A percentile compares a stretch with the other conserved stretches of the same genome.
These are phyloP conservation scores for Cyclotella distinguenda DNA, from an alignment of 108 stramenopile species.

Conservation along the genomic window DNA sequence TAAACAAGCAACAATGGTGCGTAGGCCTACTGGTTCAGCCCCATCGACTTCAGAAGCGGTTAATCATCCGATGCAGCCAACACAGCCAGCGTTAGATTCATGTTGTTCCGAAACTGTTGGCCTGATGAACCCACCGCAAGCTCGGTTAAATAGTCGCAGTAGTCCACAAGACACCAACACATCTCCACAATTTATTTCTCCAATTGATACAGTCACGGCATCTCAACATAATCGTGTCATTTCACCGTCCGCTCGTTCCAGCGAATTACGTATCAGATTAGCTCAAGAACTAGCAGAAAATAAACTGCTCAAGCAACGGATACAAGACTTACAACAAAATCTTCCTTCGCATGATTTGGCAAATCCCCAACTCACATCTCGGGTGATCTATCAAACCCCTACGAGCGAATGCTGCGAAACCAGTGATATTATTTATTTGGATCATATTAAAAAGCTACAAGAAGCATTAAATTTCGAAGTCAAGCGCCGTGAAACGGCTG, in stretches of 20 bases:
- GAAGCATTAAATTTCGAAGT: neutral
- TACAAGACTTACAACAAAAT: conserved; percentile 10
- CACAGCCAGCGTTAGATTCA: too few relatives aligned
- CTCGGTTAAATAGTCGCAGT: too few relatives aligned
- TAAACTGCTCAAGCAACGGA: conserved; percentile 9
- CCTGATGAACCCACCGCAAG: too few relatives aligned
- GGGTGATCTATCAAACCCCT: neutral
- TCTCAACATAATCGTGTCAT: neutral
- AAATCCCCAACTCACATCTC: too few relatives aligned
- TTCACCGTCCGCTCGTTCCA: conserved; percentile 17
- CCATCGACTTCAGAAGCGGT: too few relatives aligned
- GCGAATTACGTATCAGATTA: conserved; percentile 9
- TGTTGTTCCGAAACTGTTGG: too few relatives aligned
- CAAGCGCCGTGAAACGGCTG: too few relatives aligned
- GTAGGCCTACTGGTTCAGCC: too few relatives aligned
- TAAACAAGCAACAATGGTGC: too few relatives aligned
- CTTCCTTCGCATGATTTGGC: neutral
- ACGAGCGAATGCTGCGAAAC: neutral
- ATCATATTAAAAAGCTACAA: conserved; percentile 8
- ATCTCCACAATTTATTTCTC: neutral
- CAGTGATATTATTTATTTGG: neutral
- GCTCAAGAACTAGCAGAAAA: conserved; percentile 29
- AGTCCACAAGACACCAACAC: neutral
- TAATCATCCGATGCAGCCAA: too few relatives aligned
- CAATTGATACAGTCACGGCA: neutral